Conservation (phyloP, 345 rosid genomes). For the Populus alba region DNA sequence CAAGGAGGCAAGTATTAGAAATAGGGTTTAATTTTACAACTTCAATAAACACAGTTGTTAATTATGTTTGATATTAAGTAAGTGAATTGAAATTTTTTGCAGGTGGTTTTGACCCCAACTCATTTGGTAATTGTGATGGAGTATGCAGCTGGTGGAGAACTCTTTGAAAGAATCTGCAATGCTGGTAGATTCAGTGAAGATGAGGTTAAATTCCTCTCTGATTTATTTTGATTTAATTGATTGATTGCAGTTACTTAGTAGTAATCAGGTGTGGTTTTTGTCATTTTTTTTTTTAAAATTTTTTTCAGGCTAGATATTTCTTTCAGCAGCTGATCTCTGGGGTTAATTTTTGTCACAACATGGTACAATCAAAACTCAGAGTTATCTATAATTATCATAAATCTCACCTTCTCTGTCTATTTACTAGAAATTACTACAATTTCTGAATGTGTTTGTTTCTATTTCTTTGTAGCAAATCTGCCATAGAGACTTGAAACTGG, state of each 20-base stretch:
- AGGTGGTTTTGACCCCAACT: constrained; percentile 26
- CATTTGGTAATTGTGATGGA: constrained; percentile 28
- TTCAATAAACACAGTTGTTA: not conserved
- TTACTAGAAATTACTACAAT: not conserved
- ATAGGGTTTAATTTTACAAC: not conserved
- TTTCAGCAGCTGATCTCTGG: constrained; percentile 91
- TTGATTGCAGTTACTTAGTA: not conserved
- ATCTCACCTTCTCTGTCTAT: not conserved
- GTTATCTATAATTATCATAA: not conserved
- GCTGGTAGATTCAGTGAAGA: constrained; percentile 32
- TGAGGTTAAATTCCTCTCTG: constrained; percentile 8
- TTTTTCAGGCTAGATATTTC: constrained; percentile 77
- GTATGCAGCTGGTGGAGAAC: constrained; percentile 28
- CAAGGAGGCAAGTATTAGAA: constrained; percentile 58
- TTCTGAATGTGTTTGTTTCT: not conserved
- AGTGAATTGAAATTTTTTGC: not conserved
- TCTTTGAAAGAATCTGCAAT: constrained; percentile 24
- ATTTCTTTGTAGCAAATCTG: constrained; percentile 70
- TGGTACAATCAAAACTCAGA: constrained; percentile 41
- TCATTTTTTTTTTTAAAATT: constrained; percentile 3
- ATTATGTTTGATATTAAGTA: not conserved
- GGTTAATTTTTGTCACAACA: constrained; percentile 69
- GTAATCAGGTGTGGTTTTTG: not conserved
- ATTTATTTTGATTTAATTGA: not conserved
- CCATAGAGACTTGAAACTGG: constrained; percentile 90